A percentile compares a stretch with the other conserved stretches of the same genome.
These are phyloP conservation scores for Medicago lupulina DNA, from an alignment of 306 rosid species.

Conservation along the genomic window DNA sequence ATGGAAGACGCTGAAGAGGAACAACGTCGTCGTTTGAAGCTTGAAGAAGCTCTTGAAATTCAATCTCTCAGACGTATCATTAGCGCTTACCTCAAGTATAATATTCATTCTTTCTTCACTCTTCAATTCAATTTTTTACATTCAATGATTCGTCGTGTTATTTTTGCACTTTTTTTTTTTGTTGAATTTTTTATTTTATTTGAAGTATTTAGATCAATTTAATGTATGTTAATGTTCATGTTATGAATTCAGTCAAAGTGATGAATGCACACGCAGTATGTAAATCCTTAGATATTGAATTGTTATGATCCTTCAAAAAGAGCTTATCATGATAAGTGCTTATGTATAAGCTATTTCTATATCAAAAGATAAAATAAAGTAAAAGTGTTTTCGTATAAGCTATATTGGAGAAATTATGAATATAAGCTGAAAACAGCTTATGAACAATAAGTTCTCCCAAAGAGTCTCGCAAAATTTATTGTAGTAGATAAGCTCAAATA, in stretches of 20 bases:
- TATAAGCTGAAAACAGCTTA: too few relatives aligned
- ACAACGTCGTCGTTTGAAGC: constrained; percentile 67
- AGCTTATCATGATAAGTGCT: too few relatives aligned
- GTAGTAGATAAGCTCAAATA: too few relatives aligned
- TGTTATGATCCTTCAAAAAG: constrained; percentile 1
- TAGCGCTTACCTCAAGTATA: constrained; percentile 91
- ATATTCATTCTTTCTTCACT: background rate
- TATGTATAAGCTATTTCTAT: too few relatives aligned
- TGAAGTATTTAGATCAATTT: background rate
- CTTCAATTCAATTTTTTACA: background rate
- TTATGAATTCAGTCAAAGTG: background rate
- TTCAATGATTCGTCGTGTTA: background rate
- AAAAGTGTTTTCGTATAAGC: too few relatives aligned
- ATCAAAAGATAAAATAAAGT: too few relatives aligned
- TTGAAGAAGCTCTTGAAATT: constrained; percentile 90
- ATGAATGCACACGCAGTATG: constrained; percentile 3
- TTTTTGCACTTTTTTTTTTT: background rate
- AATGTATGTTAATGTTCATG: background rate
- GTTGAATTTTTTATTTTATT: background rate
- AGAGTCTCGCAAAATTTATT: too few relatives aligned
- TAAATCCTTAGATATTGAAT: background rate
- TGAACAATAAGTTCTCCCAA: too few relatives aligned
- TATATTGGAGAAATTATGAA: too few relatives aligned
- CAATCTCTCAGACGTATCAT: constrained; percentile 89
- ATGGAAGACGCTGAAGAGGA: constrained; percentile 67